Evolutionary conservation across 2,329 filamentous ascomycete species (phyloP).

Genomic region (Cercospora zeae-maydis): DNA sequence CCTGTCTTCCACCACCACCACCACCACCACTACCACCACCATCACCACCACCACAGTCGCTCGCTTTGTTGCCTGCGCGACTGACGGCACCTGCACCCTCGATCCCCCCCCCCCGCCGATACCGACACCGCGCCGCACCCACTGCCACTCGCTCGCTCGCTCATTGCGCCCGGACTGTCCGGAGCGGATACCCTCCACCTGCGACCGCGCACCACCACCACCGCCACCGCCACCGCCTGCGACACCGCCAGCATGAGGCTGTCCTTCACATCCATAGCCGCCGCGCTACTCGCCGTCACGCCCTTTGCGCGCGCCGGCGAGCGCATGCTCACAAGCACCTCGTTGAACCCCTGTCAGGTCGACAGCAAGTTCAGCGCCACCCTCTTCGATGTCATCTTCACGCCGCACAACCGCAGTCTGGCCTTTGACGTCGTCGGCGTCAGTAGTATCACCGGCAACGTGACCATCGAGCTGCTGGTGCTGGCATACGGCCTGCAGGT

Average conservation of each 20-base stretch:
- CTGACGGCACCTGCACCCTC: background rate
- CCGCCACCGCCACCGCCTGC: background rate
- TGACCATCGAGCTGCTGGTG: conserved; percentile 71
- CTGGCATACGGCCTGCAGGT: conserved; percentile 79
- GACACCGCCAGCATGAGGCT: conserved; percentile 27
- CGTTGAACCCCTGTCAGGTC: conserved; percentile 78
- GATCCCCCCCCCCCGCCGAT: too few species aligned
- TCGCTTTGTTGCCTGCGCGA: conserved; percentile 1
- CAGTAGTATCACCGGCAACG: conserved; percentile 77
- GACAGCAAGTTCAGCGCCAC: conserved; percentile 84
- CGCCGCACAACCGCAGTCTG: conserved; percentile 69
- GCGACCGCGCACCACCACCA: conserved; percentile 4
- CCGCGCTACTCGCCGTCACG: conserved; percentile 37
- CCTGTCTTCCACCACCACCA: background rate
- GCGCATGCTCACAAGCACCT: conserved; percentile 72
- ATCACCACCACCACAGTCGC: background rate
- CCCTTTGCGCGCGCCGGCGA: conserved; percentile 54
- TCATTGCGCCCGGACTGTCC: conserved; percentile 19
- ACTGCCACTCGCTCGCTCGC: conserved; percentile 17
- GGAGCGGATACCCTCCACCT: conserved; percentile 12
- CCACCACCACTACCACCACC: background rate
- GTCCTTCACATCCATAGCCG: conserved; percentile 29
- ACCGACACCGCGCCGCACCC: background rate
- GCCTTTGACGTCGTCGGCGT: conserved; percentile 73
- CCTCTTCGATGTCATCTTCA: conserved; percentile 81